These are phyloP conservation scores for Nakazawaea molendinolei DNA, from an alignment of 805 yeast species.

Conservation along the genomic window DNA sequence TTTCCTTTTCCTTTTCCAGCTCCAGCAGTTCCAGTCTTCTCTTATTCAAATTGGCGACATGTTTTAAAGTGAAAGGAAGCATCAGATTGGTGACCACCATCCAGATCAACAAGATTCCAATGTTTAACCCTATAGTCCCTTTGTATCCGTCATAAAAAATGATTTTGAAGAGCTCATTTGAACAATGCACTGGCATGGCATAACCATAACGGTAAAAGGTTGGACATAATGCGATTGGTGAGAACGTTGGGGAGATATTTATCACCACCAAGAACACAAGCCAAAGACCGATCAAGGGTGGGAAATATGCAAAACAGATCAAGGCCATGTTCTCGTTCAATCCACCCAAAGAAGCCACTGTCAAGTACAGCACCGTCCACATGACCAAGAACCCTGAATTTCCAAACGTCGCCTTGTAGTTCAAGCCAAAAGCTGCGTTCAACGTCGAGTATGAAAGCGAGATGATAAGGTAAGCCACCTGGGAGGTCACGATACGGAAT, in stretches of 20 bases:
- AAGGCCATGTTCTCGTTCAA: slow-evolving; percentile 61
- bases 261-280: slow-evolving; percentile 59
- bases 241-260: slow-evolving; percentile 64
- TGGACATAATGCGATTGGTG: slow-evolving; percentile 55
- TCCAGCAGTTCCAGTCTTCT: not conserved
- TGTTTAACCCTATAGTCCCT: slow-evolving; percentile 50
- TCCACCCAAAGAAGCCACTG: slow-evolving; percentile 72
- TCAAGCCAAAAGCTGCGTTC: slow-evolving; percentile 62
- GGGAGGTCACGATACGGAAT: slow-evolving; percentile 46
- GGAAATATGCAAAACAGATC: slow-evolving; percentile 42
- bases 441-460: slow-evolving; percentile 55
- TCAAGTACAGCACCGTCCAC: slow-evolving; percentile 61
- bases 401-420: slow-evolving; percentile 53
- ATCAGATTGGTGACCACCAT: slow-evolving; percentile 38
- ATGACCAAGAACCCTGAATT: slow-evolving; percentile 64
- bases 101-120: slow-evolving; percentile 59
- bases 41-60: slow-evolving; percentile 6
- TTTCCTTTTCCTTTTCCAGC: not conserved
- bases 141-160: slow-evolving; percentile 50
- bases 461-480: slow-evolving; percentile 47
- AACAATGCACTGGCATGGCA: slow-evolving; percentile 63
- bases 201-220: slow-evolving; percentile 56
- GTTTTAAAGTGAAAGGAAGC: slow-evolving; percentile 29
- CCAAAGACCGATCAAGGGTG: slow-evolving; percentile 69
- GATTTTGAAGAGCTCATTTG: slow-evolving; percentile 54